These are phyloP conservation scores for Epichloe sibirici DNA, from an alignment of 2,329 filamentous ascomycete species.

Conservation along the genomic window DNA sequence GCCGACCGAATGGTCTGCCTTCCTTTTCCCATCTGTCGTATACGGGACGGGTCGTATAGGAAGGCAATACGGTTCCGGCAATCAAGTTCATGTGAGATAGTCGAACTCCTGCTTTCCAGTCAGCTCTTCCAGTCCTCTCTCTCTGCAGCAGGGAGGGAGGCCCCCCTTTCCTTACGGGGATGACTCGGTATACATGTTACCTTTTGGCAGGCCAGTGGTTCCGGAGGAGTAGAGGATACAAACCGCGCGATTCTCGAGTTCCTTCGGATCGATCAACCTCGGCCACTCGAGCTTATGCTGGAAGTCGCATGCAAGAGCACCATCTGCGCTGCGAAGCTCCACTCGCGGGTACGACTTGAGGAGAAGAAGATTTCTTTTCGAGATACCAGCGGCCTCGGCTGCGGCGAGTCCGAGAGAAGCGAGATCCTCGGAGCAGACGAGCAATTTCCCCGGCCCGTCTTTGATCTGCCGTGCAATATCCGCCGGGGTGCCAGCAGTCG, in stretches of 20 bases:
- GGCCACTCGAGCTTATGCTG: slow-evolving; percentile 36
- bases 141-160: no score
- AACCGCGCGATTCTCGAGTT: slow-evolving; percentile 28
- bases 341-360: slow-evolving; percentile 27
- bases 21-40: slow-evolving; percentile 14
- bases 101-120: slow-evolving; percentile 20
- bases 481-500: slow-evolving; percentile 32
- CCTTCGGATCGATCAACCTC: slow-evolving; percentile 35
- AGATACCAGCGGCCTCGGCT: slow-evolving; percentile 31
- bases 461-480: slow-evolving; percentile 37
- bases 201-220: slow-evolving; percentile 36
- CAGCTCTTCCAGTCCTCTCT: neutral
- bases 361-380: slow-evolving; percentile 34
- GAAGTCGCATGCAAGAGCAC: slow-evolving; percentile 14
- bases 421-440: slow-evolving; percentile 36
- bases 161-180: no score
- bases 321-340: slow-evolving; percentile 16
- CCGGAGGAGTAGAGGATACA: slow-evolving; percentile 36
- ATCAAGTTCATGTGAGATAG: slow-evolving; percentile 34
- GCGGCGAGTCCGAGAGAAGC: slow-evolving; percentile 35
- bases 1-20: slow-evolving; percentile 16
- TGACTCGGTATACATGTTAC: slow-evolving; percentile 6
- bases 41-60: slow-evolving; percentile 17
- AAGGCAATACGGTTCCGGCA: slow-evolving; percentile 20
- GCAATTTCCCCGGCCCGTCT: slow-evolving; percentile 25